Evolutionary conservation across 768 basidiomycete genomes (phyloP), one percentile per base, ranked within the genome.

Genomic region (Xanthoconium purpureum): DNA sequence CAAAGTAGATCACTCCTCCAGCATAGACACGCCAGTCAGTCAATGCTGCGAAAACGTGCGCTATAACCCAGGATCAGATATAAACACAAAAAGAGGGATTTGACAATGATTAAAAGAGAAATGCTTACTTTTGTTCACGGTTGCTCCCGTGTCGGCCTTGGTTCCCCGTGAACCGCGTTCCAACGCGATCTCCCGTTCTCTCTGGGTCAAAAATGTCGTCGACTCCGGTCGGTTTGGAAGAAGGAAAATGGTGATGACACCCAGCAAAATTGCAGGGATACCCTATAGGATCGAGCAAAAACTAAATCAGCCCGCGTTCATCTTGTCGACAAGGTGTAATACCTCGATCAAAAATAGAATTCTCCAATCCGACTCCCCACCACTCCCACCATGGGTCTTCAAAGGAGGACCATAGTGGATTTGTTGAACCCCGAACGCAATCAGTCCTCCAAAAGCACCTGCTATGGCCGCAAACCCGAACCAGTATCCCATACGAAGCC

Each of bases 381-480:
- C 67, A 52, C 58, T 54, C n/a, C 59, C 68, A 8, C 66, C 65
- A 10, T 35, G 15, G 7, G 67, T 69, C n/a, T 8, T 56, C 36
- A 70, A n/a, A 0, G 56, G 57, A 0, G 65, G 60, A 17, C 69
- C 69, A 43, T 46, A 71, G 17, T 88, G 83, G 85, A 55, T 82
- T 64, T 89, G 80, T 60, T 89, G 87, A 11, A 92, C 76, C 2
- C 89, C 91, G 59, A 88, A 92, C 4, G 91, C 89, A 40, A 93
- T 81, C 44, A 91, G 73, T n/a, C 91, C 90, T 14, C 89, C 89
- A 57, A 92, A 92, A 6, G 91, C 91, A 24, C 90, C 90, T 5
- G 91, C 88, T 5, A 90, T 82, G 3, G 90, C 89, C 6, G 90
- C 89, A 65, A 91, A 92, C 10, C 87, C 87, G 57, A 91, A 92